Evolutionary conservation across 139 green algal species (phyloP).

Genomic region (Chlamydomonas eustigma): DNA sequence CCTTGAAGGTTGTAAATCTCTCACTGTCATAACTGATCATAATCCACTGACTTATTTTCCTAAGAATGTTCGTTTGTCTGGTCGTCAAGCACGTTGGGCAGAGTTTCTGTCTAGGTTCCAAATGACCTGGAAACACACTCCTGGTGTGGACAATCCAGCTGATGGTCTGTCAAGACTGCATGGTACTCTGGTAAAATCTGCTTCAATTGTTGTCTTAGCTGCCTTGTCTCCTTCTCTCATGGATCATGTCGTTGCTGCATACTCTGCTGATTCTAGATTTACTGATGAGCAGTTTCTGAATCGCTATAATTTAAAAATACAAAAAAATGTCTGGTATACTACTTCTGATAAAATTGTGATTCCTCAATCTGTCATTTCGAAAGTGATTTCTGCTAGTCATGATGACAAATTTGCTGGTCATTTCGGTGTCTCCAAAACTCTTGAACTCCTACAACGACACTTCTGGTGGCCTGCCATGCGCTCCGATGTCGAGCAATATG

Average conservation of each 20-base stretch:
- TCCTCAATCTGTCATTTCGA: not conserved
- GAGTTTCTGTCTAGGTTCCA: conserved; percentile 24
- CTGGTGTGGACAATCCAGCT: conserved; percentile 30
- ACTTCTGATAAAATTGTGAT: not conserved
- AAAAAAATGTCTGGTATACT: not conserved
- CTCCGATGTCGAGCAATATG: not conserved
- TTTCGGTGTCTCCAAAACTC: not conserved
- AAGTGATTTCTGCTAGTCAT: not conserved
- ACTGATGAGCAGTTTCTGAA: not conserved
- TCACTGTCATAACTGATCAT: conserved; percentile 41
- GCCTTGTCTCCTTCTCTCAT: not conserved
- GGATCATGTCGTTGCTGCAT: not conserved
- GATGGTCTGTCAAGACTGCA: conserved; percentile 20
- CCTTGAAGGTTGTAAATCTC: conserved; percentile 18
- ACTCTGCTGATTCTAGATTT: not conserved
- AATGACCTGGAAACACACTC: conserved; percentile 25
- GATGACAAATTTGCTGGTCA: not conserved
- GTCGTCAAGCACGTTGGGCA: conserved; percentile 31
- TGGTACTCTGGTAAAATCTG: not conserved
- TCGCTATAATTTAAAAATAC: not conserved
- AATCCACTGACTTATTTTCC: conserved; percentile 27
- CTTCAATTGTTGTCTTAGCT: not conserved
- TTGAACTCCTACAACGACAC: not conserved
- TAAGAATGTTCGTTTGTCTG: conserved; percentile 10
- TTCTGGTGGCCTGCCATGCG: not conserved